Evolutionary conservation across 345 rosid genomes (phyloP).

Genomic region (Eucalyptus curtisii): DNA sequence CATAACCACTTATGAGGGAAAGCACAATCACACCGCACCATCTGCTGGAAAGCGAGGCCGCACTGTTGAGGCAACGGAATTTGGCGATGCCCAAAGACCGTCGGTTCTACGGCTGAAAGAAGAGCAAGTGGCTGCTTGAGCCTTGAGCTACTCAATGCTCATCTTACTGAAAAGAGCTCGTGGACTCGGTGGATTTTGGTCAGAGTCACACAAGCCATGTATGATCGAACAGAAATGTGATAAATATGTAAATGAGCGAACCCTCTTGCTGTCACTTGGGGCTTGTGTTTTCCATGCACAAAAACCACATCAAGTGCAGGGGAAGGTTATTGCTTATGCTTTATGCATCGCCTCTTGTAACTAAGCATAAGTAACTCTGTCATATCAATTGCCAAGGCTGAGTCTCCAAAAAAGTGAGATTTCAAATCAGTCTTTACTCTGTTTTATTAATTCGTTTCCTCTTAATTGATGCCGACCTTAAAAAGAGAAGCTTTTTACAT

Average conservation of each 20-base stretch:
- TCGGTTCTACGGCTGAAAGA: slow-evolving; percentile 60
- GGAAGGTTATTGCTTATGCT: background rate
- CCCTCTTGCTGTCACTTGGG: background rate
- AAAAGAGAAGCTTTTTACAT: background rate
- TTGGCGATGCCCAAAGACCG: slow-evolving; percentile 39
- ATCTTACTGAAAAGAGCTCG: background rate
- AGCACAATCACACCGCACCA: slow-evolving; percentile 82
- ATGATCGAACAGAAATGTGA: background rate
- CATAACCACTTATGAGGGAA: slow-evolving; percentile 92
- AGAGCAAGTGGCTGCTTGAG: slow-evolving; percentile 45
- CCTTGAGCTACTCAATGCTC: background rate
- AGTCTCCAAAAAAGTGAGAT: background rate
- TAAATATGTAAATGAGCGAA: background rate
- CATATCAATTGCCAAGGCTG: background rate
- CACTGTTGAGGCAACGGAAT: slow-evolving; percentile 22
- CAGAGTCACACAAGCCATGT: background rate
- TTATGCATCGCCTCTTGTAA: background rate
- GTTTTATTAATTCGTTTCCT: background rate
- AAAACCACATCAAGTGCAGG: background rate
- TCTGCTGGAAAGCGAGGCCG: slow-evolving; percentile 59
- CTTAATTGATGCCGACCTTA: background rate
- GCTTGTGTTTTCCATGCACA: background rate
- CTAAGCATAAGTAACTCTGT: background rate
- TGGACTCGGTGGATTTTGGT: background rate
- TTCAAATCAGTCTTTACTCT: background rate